phyloP scores from a whole-genome alignment of 805 yeast genomes.

The Grigorovia humatica region DNA sequence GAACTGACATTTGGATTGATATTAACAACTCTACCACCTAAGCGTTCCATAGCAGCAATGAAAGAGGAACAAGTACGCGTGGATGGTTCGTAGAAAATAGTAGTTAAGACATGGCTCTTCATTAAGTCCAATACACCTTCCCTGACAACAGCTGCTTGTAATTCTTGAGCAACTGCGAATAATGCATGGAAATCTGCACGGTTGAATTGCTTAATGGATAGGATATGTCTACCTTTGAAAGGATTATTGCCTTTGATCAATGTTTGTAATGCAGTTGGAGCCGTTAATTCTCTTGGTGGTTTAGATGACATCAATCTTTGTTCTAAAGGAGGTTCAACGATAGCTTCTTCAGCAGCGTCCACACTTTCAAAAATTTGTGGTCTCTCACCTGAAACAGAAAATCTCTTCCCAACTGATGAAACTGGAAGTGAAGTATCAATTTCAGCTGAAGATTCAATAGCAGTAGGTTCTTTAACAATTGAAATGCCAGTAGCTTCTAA shows the following conservation, averaged over 20 bases:
- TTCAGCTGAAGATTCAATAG: conserved; percentile 20
- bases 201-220: conserved; percentile 78
- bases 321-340: conserved; percentile 39
- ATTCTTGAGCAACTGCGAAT: conserved; percentile 95
- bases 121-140: conserved; percentile 86
- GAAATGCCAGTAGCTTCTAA: conserved; percentile 54
- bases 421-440: conserved; percentile 32
- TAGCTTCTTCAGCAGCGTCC: conserved; percentile 38
- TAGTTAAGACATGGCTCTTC: conserved; percentile 83
- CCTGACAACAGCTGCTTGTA: conserved; percentile 94
- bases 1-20: conserved; percentile 82
- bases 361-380: conserved; percentile 28
- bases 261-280: conserved; percentile 69
- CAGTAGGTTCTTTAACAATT: conserved; percentile 36
- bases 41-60: conserved; percentile 98
- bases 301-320: conserved; percentile 53
- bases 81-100: conserved; percentile 96
- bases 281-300: conserved; percentile 62
- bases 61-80: conserved; percentile 95
- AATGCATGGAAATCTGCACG: conserved; percentile 86
- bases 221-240: conserved; percentile 76
- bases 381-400: conserved; percentile 40
- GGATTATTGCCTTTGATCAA: conserved; percentile 78
- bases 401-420: conserved; percentile 34
- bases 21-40: conserved; percentile 94